These are phyloP conservation scores for Cucumis cinereus DNA, from an alignment of 306 rosid genomes.

Conservation along the genomic window DNA sequence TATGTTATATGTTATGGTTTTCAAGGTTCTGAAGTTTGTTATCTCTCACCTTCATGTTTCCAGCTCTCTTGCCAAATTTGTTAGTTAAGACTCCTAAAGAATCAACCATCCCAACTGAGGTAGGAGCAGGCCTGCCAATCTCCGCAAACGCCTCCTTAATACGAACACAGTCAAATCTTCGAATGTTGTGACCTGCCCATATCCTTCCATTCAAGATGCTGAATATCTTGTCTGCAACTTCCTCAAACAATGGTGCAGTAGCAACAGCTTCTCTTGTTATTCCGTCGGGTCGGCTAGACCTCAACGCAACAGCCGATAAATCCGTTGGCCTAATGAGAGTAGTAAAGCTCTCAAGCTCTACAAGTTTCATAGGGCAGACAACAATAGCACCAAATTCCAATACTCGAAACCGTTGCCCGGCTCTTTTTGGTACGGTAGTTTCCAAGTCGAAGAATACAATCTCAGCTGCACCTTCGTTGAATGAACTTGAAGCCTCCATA, in stretches of 20 bases:
- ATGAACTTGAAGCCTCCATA: conserved; percentile 34
- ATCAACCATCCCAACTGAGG: conserved; percentile 58
- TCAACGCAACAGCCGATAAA: conserved; percentile 37
- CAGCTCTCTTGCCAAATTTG: conserved; percentile 88
- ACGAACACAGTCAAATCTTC: conserved; percentile 70
- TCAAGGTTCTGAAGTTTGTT: neutral
- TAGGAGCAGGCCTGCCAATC: conserved; percentile 53
- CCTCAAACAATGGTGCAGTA: conserved; percentile 65
- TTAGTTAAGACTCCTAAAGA: conserved; percentile 50
- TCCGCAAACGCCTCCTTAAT: conserved; percentile 65
- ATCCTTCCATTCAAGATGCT: conserved; percentile 60
- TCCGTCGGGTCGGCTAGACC: conserved; percentile 60
- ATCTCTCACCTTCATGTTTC: conserved; percentile 81
- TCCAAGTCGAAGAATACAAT: conserved; percentile 92
- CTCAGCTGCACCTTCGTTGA: conserved; percentile 33
- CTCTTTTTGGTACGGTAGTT: conserved; percentile 70
- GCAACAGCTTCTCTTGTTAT: conserved; percentile 53
- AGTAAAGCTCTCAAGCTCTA: conserved; percentile 62
- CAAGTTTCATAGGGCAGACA: conserved; percentile 50
- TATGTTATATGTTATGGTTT: neutral
- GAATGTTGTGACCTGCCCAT: conserved; percentile 95
- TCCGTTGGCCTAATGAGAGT: conserved; percentile 63
- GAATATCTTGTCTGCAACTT: conserved; percentile 71
- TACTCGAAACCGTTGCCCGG: conserved; percentile 55
- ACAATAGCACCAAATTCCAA: conserved; percentile 90